Conservation (phyloP, 805 yeast genomes). For the Scheffersomyces stipitis region DNA sequence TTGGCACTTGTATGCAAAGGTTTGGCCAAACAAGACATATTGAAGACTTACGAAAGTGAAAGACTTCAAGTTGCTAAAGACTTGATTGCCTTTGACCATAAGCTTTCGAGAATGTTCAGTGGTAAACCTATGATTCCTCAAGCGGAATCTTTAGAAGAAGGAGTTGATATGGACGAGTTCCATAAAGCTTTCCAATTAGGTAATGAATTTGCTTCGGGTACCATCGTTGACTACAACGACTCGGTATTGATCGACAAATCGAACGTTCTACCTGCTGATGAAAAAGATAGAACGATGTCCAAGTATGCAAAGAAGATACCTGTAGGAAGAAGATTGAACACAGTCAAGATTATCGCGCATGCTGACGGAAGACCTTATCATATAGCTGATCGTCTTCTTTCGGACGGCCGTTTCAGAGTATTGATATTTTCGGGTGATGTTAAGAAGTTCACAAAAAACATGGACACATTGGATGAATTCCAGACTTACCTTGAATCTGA, state of each 20-base stretch:
- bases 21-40: slow-evolving; percentile 13
- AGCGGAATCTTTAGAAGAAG: slow-evolving; percentile 9
- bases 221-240: slow-evolving; percentile 23
- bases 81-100: slow-evolving; percentile 29
- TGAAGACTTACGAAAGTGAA: slow-evolving; percentile 30
- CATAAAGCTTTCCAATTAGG: slow-evolving; percentile 25
- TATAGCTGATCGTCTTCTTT: slow-evolving; percentile 19
- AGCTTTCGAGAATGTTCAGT: slow-evolving; percentile 25
- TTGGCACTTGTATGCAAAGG: slow-evolving; percentile 30
- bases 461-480: slow-evolving; percentile 7
- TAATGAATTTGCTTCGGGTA: slow-evolving; percentile 29
- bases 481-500: slow-evolving; percentile 9
- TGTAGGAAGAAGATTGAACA: slow-evolving; percentile 23
- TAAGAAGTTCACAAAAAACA: slow-evolving; percentile 2
- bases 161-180: slow-evolving; percentile 27
- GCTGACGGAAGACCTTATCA: slow-evolving; percentile 23
- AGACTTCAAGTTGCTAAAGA: slow-evolving; percentile 28
- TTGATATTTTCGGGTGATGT: slow-evolving; percentile 25
- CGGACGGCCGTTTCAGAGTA: slow-evolving; percentile 32
- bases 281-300: slow-evolving; percentile 3
- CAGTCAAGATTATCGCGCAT: slow-evolving; percentile 21
- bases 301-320: slow-evolving; percentile 18
- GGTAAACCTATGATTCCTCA: slow-evolving; percentile 24
- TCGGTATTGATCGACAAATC: slow-evolving; percentile 17
- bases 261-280: neutral